phyloP scores from a whole-genome alignment of 192 early-diverging fungal species.

The Backusella macrospora region DNA sequence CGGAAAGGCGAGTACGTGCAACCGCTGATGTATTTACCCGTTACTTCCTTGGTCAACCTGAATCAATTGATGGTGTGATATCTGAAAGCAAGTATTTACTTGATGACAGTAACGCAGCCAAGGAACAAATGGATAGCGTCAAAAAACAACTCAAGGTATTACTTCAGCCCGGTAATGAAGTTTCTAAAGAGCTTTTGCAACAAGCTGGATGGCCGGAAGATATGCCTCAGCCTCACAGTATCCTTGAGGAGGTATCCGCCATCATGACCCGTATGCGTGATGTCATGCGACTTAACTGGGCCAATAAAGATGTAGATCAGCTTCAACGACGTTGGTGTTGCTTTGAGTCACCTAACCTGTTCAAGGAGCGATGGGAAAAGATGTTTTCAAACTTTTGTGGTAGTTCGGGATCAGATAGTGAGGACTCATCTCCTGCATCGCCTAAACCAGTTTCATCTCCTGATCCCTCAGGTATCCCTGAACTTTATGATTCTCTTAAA shows the following conservation, averaged over 20 bases:
- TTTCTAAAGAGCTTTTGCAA: slow-evolving; percentile 18
- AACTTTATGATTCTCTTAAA: slow-evolving; percentile 95
- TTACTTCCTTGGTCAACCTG: slow-evolving; percentile 62
- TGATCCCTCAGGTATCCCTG: slow-evolving; percentile 87
- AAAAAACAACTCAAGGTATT: slow-evolving; percentile 68
- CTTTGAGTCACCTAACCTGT: slow-evolving; percentile 79
- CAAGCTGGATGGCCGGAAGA: slow-evolving; percentile 45
- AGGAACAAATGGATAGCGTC: slow-evolving; percentile 89
- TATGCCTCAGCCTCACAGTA: slow-evolving; percentile 40
- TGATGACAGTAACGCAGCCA: slow-evolving; percentile 93
- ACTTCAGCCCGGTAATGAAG: slow-evolving; percentile 42
- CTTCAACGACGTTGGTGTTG: slow-evolving; percentile 91
- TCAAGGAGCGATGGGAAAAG: slow-evolving; percentile 96
- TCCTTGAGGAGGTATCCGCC: slow-evolving; percentile 71
- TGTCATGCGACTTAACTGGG: slow-evolving; percentile 82
- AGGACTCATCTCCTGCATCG: neutral
- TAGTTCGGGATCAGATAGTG: slow-evolving; percentile 25
- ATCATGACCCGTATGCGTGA: slow-evolving; percentile 66
- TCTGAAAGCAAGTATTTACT: slow-evolving; percentile 87
- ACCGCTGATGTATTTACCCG: slow-evolving; percentile 82
- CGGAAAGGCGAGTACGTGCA: slow-evolving; percentile 88
- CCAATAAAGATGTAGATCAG: slow-evolving; percentile 49
- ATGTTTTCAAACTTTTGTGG: slow-evolving; percentile 84
- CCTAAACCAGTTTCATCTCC: neutral
- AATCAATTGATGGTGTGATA: slow-evolving; percentile 66